phyloP scores from a whole-genome alignment of 1,139 yeast species.

The Protomyces gravidus region DNA sequence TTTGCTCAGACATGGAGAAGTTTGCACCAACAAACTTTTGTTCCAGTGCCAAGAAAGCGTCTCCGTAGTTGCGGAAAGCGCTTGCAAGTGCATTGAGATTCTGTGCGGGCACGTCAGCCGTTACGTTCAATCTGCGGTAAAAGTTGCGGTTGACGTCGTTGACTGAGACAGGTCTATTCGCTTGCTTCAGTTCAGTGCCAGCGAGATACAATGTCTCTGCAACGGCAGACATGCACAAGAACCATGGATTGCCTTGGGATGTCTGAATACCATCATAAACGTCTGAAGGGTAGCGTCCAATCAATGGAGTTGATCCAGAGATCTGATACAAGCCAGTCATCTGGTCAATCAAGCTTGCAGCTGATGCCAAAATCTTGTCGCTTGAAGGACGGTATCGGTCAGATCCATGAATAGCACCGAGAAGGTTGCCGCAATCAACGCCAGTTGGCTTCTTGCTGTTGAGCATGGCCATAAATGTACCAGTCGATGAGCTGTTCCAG shows the following conservation, averaged over 20 bases:
- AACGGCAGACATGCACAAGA: conserved; percentile 76
- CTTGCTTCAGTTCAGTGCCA: conserved; percentile 10
- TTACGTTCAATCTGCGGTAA: conserved; percentile 2
- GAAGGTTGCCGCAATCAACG: conserved; percentile 69
- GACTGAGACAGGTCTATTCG: conserved; percentile 2
- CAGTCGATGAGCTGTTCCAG: conserved; percentile 49
- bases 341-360: conserved; percentile 51
- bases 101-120: background rate
- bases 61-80: conserved; percentile 27
- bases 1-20: conserved; percentile 74
- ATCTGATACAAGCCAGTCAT: conserved; percentile 74
- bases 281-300: conserved; percentile 91
- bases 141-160: conserved; percentile 14
- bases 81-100: conserved; percentile 31
- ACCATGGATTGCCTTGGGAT: conserved; percentile 89
- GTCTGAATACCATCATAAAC: conserved; percentile 65
- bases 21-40: conserved; percentile 43
- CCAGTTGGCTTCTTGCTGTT: conserved; percentile 52
- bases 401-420: conserved; percentile 51
- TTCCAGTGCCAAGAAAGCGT: conserved; percentile 39
- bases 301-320: conserved; percentile 61
- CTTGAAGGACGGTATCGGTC: conserved; percentile 38
- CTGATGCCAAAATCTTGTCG: conserved; percentile 38
- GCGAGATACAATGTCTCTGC: conserved; percentile 51
- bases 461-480: conserved; percentile 46